Evolutionary conservation across 1,284 basidiomycete genomes (phyloP).

Genomic region (Sporisorium exsertum): DNA sequence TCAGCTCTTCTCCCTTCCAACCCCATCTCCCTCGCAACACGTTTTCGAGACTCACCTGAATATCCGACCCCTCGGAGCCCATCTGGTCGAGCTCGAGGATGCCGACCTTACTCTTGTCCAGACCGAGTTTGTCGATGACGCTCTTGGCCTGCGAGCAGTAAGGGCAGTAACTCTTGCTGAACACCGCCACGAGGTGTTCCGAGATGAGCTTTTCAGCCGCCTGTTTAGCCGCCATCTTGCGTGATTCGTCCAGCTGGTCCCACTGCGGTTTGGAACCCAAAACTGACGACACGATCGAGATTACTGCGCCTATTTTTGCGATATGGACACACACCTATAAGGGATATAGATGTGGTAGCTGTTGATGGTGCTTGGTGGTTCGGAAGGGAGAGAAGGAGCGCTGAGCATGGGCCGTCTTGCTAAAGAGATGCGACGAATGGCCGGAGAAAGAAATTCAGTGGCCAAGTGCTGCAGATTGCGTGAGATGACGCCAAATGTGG

Average conservation of each 20-base stretch:
- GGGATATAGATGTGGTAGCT: conserved; percentile 1
- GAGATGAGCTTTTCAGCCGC: conserved; percentile 68
- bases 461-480: not conserved
- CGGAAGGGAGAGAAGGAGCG: not conserved
- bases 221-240: conserved; percentile 67
- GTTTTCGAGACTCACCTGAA: conserved; percentile 47
- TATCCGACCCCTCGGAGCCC: conserved; percentile 61
- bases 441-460: not conserved
- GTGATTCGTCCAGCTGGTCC: conserved; percentile 2
- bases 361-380: not conserved
- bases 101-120: conserved; percentile 63
- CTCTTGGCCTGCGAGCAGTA: conserved; percentile 69
- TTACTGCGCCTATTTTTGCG: conserved; percentile 36
- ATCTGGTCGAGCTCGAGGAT: conserved; percentile 70
- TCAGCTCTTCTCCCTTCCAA: not conserved
- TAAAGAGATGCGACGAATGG: not conserved
- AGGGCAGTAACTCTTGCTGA: conserved; percentile 69
- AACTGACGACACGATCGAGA: conserved; percentile 23
- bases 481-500: not conserved
- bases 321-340: not conserved
- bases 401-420: not conserved
- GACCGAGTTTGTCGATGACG: conserved; percentile 63
- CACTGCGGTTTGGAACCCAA: conserved; percentile 8
- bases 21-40: not conserved
- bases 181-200: conserved; percentile 68